Percentiles rank a stretch among this genome's conserved stretches.
These are phyloP conservation scores for Termitomyces sp. DNA, from an alignment of 768 basidiomycete species.

Conservation along the genomic window DNA sequence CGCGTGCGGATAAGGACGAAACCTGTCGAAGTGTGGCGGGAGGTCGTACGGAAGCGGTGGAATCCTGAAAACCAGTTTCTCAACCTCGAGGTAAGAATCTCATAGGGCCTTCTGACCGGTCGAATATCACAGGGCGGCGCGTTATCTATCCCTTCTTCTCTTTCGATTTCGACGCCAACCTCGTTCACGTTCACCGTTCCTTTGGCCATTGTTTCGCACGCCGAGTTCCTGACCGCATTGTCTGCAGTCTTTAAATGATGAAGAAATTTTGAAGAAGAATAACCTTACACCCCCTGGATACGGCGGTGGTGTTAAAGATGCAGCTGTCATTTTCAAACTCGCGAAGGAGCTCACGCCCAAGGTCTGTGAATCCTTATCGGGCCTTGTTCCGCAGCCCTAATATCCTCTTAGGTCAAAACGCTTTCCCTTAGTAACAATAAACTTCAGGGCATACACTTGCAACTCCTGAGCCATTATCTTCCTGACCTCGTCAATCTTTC, in stretches of 20 bases:
- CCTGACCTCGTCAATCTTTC: conserved; percentile 80
- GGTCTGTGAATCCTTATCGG: conserved; percentile 28
- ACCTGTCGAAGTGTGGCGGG: conserved; percentile 66
- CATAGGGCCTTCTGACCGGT: conserved; percentile 12
- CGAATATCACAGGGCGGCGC: conserved; percentile 11
- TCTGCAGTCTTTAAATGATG: conserved; percentile 69
- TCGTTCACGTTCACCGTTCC: conserved; percentile 15
- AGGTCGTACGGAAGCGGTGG: conserved; percentile 71
- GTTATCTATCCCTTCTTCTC: background rate
- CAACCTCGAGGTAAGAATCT: conserved; percentile 70
- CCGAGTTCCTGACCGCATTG: conserved; percentile 15
- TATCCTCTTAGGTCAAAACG: conserved; percentile 56
- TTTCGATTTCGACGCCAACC: conserved; percentile 9
- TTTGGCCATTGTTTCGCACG: conserved; percentile 13
- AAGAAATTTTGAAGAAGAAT: conserved; percentile 69
- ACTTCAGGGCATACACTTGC: conserved; percentile 50
- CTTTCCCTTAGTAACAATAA: conserved; percentile 82
- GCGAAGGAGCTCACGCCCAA: conserved; percentile 74
- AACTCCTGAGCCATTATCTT: conserved; percentile 64
- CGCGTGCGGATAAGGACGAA: conserved; percentile 16
- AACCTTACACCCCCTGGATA: conserved; percentile 68
- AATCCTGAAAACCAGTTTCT: conserved; percentile 65
- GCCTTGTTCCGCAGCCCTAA: conserved; percentile 7
- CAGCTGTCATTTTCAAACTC: conserved; percentile 85
- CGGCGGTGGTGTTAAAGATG: conserved; percentile 58